A percentile compares a stretch with the other conserved stretches of the same genome.
Conservation (phyloP, 768 basidiomycete genomes). For the Suillus placidus region DNA sequence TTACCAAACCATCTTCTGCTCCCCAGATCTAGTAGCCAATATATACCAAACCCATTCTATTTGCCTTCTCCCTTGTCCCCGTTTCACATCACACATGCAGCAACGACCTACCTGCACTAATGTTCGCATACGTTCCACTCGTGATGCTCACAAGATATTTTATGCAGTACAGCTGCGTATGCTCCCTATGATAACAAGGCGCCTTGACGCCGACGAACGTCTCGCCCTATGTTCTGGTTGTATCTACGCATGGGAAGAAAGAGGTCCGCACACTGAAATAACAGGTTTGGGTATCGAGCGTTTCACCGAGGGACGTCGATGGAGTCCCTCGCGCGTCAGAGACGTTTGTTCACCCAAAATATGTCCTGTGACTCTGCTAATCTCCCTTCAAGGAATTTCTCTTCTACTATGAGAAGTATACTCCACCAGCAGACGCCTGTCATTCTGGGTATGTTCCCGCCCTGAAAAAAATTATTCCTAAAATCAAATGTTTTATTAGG, state of each 20-base stretch:
- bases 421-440: conserved; percentile 47
- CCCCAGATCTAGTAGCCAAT: conserved; percentile 36
- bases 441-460: conserved; percentile 42
- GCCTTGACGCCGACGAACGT: conserved; percentile 78
- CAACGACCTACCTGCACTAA: conserved; percentile 67
- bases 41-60: conserved; percentile 28
- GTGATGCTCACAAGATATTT: conserved; percentile 83
- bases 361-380: conserved; percentile 15
- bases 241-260: conserved; percentile 73
- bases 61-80: conserved; percentile 18
- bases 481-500: conserved; percentile 28
- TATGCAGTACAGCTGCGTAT: conserved; percentile 64
- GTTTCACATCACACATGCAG: conserved; percentile 50
- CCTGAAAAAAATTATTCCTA: conserved; percentile 1
- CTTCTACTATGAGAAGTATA: conserved; percentile 81
- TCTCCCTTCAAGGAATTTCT: conserved; percentile 67
- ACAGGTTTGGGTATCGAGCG: conserved; percentile 82
- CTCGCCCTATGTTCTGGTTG: conserved; percentile 48
- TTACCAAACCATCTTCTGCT: conserved; percentile 37
- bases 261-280: conserved; percentile 71
- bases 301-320: conserved; percentile 81
- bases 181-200: conserved; percentile 73
- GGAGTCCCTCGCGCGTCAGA: conserved; percentile 83
- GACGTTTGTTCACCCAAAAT: conserved; percentile 54
- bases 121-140: conserved; percentile 73